Conservation (phyloP, 2,329 filamentous ascomycete species). For the Emmonsia crescens region DNA sequence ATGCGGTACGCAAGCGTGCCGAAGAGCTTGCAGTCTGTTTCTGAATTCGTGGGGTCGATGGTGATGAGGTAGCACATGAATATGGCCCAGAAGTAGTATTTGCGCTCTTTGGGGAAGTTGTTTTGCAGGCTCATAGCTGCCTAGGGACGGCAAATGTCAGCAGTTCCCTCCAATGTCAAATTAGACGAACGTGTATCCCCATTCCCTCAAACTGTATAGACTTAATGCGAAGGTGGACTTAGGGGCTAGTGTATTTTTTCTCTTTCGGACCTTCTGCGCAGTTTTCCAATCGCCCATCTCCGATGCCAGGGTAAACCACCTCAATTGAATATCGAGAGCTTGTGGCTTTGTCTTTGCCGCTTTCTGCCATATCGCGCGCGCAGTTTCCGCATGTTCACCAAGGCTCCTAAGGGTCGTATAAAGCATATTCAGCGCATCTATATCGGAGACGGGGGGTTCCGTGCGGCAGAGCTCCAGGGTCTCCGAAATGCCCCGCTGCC, state of each 20-base stretch:
- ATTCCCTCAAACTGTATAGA: background rate
- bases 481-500: slow-evolving; percentile 33
- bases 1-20: slow-evolving; percentile 42
- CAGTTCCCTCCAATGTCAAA: slow-evolving; percentile 9
- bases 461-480: slow-evolving; percentile 33
- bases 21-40: slow-evolving; percentile 36
- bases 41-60: slow-evolving; percentile 25
- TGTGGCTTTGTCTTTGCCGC: slow-evolving; percentile 36
- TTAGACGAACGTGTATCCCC: background rate
- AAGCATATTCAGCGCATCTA: slow-evolving; percentile 36
- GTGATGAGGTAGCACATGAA: slow-evolving; percentile 36
- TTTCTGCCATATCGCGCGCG: slow-evolving; percentile 35
- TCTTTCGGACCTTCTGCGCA: slow-evolving; percentile 36
- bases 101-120: slow-evolving; percentile 37
- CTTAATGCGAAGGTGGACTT: background rate
- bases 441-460: slow-evolving; percentile 33
- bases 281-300: slow-evolving; percentile 35
- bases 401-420: slow-evolving; percentile 30
- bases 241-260: background rate
- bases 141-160: slow-evolving; percentile 22
- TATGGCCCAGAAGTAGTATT: slow-evolving; percentile 41
- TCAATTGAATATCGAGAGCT: slow-evolving; percentile 33
- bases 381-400: slow-evolving; percentile 24
- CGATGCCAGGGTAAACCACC: slow-evolving; percentile 36
- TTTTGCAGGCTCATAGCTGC: slow-evolving; percentile 41